Conservation (phyloP, 192 early-diverging fungal genomes). For the Mortierella hygrophila region DNA sequence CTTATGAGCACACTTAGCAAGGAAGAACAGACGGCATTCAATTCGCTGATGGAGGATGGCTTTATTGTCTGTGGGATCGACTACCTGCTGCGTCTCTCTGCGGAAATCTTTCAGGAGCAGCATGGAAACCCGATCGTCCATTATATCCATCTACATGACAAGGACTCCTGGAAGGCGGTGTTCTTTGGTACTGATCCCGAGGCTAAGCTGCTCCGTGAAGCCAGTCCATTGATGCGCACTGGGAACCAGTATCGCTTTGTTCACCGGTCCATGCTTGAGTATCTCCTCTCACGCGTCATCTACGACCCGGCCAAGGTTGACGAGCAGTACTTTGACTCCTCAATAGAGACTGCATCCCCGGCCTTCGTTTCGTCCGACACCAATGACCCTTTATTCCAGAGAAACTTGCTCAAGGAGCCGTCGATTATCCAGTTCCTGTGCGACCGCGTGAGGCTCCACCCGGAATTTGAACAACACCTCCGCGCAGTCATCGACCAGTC, state of each 20-base stretch:
- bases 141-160: not conserved
- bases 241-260: not conserved
- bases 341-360: not conserved
- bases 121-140: not conserved
- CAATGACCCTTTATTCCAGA: not conserved
- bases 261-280: not conserved
- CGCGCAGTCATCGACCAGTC: not conserved
- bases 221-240: not conserved
- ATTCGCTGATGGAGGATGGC: no score
- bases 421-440: constrained; percentile 16
- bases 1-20: no score
- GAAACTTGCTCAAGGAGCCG: not conserved
- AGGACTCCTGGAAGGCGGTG: not conserved
- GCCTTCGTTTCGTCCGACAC: not conserved
- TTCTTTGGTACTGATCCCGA: not conserved
- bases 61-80: not conserved
- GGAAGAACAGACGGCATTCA: no score
- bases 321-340: not conserved
- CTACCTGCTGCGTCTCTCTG: not conserved
- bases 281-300: not conserved
- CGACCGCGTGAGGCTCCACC: not conserved
- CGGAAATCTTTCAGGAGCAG: not conserved
- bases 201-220: no score
- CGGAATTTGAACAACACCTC: not conserved
- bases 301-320: not conserved